phyloP scores from a whole-genome alignment of 768 basidiomycete species.

The Macrocybe gigantea region DNA sequence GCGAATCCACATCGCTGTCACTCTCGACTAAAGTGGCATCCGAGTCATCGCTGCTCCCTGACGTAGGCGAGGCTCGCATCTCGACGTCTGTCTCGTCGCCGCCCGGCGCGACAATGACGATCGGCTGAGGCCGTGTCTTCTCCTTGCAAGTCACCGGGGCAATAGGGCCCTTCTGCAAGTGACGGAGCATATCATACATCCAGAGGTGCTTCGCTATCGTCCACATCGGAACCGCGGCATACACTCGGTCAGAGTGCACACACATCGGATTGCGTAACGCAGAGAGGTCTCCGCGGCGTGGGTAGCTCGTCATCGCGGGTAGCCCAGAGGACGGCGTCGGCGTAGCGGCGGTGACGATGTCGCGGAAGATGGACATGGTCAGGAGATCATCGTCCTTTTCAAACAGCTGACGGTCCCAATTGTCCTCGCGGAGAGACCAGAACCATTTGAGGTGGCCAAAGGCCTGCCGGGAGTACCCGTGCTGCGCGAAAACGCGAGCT shows the following conservation, averaged over 20 bases:
- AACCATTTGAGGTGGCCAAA: slow-evolving; percentile 56
- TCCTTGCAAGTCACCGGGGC: background rate
- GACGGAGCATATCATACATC: slow-evolving; percentile 50
- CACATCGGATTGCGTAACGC: slow-evolving; percentile 55
- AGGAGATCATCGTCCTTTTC: background rate
- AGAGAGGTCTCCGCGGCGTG: slow-evolving; percentile 59
- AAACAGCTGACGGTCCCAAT: slow-evolving; percentile 34
- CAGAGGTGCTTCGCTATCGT: slow-evolving; percentile 65
- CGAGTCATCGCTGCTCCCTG: slow-evolving; percentile 41
- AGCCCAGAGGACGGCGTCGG: slow-evolving; percentile 7
- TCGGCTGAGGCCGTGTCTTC: background rate
- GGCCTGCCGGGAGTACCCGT: slow-evolving; percentile 58
- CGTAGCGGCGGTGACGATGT: too few species aligned
- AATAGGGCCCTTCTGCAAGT: slow-evolving; percentile 10
- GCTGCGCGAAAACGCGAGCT: slow-evolving; percentile 34
- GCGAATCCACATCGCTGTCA: slow-evolving; percentile 30
- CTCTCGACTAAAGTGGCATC: slow-evolving; percentile 54
- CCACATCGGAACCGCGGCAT: slow-evolving; percentile 53
- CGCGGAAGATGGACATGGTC: slow-evolving; percentile 11
- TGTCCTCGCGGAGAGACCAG: slow-evolving; percentile 52
- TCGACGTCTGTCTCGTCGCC: slow-evolving; percentile 19
- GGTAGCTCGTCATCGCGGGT: slow-evolving; percentile 40
- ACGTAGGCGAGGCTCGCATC: slow-evolving; percentile 26
- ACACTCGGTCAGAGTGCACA: slow-evolving; percentile 52
- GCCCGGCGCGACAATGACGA: background rate